phyloP scores from a whole-genome alignment of 2,329 filamentous ascomycete genomes.

The Aureobasidium sp. region DNA sequence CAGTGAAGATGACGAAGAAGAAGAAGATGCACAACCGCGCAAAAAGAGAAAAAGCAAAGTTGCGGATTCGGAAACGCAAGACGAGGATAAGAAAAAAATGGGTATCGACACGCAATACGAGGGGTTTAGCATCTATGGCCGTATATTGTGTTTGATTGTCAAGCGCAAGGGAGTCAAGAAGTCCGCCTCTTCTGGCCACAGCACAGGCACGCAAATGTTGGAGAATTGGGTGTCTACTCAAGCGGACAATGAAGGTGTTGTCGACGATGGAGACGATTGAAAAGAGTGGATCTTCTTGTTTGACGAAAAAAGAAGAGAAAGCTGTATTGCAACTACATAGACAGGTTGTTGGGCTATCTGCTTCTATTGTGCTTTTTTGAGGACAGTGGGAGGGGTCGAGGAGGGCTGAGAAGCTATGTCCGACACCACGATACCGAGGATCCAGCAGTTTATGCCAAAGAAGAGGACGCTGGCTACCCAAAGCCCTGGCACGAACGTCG shows the following conservation, averaged over 20 bases:
- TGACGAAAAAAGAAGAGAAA: not conserved
- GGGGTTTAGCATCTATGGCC: constrained; percentile 91
- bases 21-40: constrained; percentile 30
- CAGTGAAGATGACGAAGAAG: constrained; percentile 31
- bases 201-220: constrained; percentile 32
- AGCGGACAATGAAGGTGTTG: constrained; percentile 27
- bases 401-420: constrained; percentile 45
- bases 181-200: constrained; percentile 19
- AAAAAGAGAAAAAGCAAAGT: constrained; percentile 22
- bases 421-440: constrained; percentile 69
- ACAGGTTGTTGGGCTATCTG: not conserved
- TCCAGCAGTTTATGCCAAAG: constrained; percentile 81
- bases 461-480: constrained; percentile 71
- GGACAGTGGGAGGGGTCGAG: not conserved
- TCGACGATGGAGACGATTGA: constrained; percentile 27
- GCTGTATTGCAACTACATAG: not conserved
- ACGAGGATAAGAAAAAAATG: constrained; percentile 87
- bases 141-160: constrained; percentile 85
- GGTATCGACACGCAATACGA: constrained; percentile 83
- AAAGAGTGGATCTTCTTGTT: not conserved
- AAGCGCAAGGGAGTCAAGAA: constrained; percentile 56
- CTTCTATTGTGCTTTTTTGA: not conserved
- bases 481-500: constrained; percentile 78
- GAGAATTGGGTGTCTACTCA: constrained; percentile 35
- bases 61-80: constrained; percentile 20